phyloP scores from a whole-genome alignment of 2,329 filamentous ascomycete genomes.

The Phaeoacremonium minimum region DNA sequence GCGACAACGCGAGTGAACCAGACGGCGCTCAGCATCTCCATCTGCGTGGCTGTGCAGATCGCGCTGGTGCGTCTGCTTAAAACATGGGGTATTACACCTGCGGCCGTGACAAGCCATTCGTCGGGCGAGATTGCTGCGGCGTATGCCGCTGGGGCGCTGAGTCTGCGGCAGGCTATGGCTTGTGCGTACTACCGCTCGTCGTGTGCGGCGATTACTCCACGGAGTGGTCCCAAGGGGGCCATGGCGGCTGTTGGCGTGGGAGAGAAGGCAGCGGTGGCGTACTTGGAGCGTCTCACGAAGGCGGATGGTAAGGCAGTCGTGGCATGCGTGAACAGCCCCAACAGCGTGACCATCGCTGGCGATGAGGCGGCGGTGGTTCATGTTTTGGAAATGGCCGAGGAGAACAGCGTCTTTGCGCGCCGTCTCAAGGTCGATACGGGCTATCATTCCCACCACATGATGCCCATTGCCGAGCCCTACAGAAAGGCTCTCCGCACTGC shows the following conservation, averaged over 20 bases:
- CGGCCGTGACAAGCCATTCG: constrained; percentile 15
- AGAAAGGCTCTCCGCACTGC: background rate
- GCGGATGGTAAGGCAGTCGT: constrained; percentile 5
- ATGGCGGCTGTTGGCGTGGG: constrained; percentile 8
- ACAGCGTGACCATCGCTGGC: constrained; percentile 27
- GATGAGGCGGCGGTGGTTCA: constrained; percentile 16
- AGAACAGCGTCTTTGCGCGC: constrained; percentile 19
- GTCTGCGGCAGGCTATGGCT: constrained; percentile 9
- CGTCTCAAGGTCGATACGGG: constrained; percentile 18
- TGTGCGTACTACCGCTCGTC: constrained; percentile 13
- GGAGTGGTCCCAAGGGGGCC: background rate
- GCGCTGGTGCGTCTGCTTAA: constrained; percentile 23
- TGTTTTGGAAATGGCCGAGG: constrained; percentile 13
- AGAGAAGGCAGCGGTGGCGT: constrained; percentile 2
- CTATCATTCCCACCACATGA: constrained; percentile 25
- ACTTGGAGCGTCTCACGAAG: constrained; percentile 1
- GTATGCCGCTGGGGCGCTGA: constrained; percentile 13
- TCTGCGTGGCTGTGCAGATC: constrained; percentile 30
- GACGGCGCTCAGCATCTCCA: constrained; percentile 16
- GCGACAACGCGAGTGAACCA: constrained; percentile 16
- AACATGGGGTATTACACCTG: constrained; percentile 11
- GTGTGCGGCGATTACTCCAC: constrained; percentile 1
- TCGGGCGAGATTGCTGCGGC: constrained; percentile 19
- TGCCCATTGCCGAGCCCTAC: constrained; percentile 17
- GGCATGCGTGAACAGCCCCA: constrained; percentile 12